Percentiles rank a stretch among this genome's conserved stretches.
phyloP scores from a whole-genome alignment of 306 rosid genomes.

The Delonix regia region DNA sequence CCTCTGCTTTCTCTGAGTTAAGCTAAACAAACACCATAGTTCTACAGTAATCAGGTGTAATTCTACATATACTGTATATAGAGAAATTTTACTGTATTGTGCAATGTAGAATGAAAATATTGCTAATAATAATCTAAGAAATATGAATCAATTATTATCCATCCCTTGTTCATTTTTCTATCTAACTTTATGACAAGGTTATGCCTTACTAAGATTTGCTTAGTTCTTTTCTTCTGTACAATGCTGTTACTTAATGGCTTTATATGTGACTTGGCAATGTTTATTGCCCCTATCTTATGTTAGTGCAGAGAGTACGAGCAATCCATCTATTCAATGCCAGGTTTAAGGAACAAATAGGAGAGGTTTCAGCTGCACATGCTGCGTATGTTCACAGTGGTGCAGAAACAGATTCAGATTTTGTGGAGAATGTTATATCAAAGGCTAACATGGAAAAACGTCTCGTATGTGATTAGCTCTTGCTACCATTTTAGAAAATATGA shows the following conservation, averaged over 20 bases:
- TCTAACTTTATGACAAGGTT: constrained; percentile 19
- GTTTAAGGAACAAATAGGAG: constrained; percentile 89
- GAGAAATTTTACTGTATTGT: constrained; percentile 23
- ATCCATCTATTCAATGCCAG: constrained; percentile 84
- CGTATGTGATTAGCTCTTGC: constrained; percentile 55
- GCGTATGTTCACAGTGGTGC: constrained; percentile 58
- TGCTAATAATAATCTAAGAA: constrained; percentile 13
- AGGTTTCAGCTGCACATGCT: constrained; percentile 68
- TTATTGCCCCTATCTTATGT: constrained; percentile 56
- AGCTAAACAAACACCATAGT: constrained; percentile 10
- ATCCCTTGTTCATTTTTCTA: constrained; percentile 8
- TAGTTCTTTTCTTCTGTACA: constrained; percentile 44
- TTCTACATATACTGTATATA: background rate
- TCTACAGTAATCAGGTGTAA: constrained; percentile 16
- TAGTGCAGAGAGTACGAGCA: constrained; percentile 75
- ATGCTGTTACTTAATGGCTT: constrained; percentile 55
- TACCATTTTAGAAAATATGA: constrained; percentile 25
- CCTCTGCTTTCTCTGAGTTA: background rate
- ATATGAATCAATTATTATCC: background rate
- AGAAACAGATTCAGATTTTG: constrained; percentile 64
- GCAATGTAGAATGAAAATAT: constrained; percentile 5
- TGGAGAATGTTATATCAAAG: constrained; percentile 63
- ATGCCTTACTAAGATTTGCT: constrained; percentile 37
- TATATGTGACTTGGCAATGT: constrained; percentile 55
- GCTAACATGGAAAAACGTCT: constrained; percentile 93